A percentile compares a stretch with the other conserved stretches of the same genome.
Conservation (phyloP, 2,329 filamentous ascomycete genomes). For the Zymoseptoria brevis region DNA sequence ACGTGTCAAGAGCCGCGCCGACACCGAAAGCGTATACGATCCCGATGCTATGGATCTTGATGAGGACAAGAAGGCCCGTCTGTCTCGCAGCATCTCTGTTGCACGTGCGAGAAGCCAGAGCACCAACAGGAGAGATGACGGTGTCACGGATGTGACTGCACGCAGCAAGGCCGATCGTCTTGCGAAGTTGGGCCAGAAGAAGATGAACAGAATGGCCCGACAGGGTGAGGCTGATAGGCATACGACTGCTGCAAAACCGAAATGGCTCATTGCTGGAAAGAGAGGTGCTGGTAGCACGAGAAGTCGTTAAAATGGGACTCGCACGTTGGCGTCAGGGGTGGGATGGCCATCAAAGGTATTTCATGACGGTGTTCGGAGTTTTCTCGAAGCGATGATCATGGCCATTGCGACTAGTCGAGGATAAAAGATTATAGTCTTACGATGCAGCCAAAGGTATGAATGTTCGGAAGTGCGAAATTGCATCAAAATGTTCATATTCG, state of each 20-base stretch:
- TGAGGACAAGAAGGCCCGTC: slow-evolving; percentile 29
- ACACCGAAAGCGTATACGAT: slow-evolving; percentile 38
- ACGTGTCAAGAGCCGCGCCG: slow-evolving; percentile 60
- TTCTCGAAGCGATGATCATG: not conserved
- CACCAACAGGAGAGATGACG: slow-evolving; percentile 65
- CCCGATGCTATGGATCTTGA: slow-evolving; percentile 63
- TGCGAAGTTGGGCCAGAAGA: slow-evolving; percentile 86
- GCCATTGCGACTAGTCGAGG: not conserved
- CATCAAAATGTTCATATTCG: not conserved
- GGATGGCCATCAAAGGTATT: not conserved
- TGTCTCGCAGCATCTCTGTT: slow-evolving; percentile 51
- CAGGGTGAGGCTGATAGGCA: slow-evolving; percentile 96
- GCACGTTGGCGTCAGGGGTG: not conserved
- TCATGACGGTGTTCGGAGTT: not conserved
- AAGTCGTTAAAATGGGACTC: slow-evolving; percentile 10
- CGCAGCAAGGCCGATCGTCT: slow-evolving; percentile 77
- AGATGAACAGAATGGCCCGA: slow-evolving; percentile 96
- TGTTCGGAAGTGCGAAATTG: not conserved
- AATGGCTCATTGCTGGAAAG: slow-evolving; percentile 92
- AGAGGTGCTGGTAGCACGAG: slow-evolving; percentile 82
- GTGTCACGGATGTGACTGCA: slow-evolving; percentile 59
- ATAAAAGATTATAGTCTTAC: not conserved
- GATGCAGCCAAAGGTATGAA: not conserved
- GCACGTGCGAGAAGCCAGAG: slow-evolving; percentile 60
- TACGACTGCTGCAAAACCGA: slow-evolving; percentile 68